These are phyloP conservation scores for Annulohypoxylon nitens DNA, from an alignment of 495 filamentous ascomycete species.

Conservation along the genomic window DNA sequence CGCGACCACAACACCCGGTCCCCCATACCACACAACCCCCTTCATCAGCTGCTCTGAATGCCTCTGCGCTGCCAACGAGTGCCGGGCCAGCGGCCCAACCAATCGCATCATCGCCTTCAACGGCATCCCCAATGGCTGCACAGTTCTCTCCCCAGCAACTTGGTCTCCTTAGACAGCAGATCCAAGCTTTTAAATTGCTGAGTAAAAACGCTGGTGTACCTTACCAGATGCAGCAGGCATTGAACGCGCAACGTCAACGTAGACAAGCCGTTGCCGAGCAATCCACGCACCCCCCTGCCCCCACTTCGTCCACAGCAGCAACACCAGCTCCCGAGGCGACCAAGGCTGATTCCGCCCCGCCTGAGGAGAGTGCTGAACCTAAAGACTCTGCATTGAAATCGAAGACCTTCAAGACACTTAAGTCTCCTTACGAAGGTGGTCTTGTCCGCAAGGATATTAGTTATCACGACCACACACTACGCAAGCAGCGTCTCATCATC, in stretches of 20 bases:
- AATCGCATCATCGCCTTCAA: slow-evolving; percentile 54
- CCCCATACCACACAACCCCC: slow-evolving; percentile 52
- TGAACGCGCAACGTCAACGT: slow-evolving; percentile 78
- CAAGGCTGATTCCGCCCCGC: slow-evolving; percentile 45
- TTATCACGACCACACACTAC: slow-evolving; percentile 80
- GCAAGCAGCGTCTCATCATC: slow-evolving; percentile 79
- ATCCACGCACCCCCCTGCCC: slow-evolving; percentile 46
- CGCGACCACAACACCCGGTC: slow-evolving; percentile 50
- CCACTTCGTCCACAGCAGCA: slow-evolving; percentile 55
- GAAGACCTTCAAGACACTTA: slow-evolving; percentile 68
- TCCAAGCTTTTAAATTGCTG: slow-evolving; percentile 83
- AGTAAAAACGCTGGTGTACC: slow-evolving; percentile 85
- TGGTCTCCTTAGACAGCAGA: slow-evolving; percentile 77
- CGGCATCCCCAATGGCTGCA: slow-evolving; percentile 59
- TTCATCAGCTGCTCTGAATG: slow-evolving; percentile 47
- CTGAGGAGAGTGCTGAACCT: slow-evolving; percentile 50
- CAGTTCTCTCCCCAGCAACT: slow-evolving; percentile 80
- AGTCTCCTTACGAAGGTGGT: slow-evolving; percentile 71
- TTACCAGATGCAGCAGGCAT: slow-evolving; percentile 75
- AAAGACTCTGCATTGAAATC: slow-evolving; percentile 49
- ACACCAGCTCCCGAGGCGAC: slow-evolving; percentile 58
- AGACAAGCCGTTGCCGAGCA: slow-evolving; percentile 72
- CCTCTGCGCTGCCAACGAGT: slow-evolving; percentile 53
- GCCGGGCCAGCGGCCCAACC: slow-evolving; percentile 48
- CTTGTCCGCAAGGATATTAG: slow-evolving; percentile 71